phyloP scores from a whole-genome alignment of 2,329 filamentous ascomycete species.

The Colletotrichum shisoi region DNA sequence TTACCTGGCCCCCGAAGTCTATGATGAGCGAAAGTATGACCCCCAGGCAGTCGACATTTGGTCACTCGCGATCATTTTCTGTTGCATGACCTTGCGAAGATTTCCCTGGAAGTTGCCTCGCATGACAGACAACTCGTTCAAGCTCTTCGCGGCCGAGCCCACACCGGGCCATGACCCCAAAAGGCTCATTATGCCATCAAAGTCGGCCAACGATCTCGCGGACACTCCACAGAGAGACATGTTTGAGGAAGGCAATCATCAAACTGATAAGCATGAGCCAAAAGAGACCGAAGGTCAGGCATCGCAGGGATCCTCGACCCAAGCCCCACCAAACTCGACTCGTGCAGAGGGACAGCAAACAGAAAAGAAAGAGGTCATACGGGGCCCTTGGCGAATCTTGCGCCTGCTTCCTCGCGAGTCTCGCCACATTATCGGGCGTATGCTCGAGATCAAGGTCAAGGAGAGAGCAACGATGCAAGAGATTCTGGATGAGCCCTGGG shows the following conservation, averaged over 20 bases:
- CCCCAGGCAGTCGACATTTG: constrained; percentile 94
- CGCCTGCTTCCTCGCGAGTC: constrained; percentile 88
- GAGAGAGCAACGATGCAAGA: constrained; percentile 85
- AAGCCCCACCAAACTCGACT: not conserved
- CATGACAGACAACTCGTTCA: constrained; percentile 91
- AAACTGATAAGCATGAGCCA: constrained; percentile 40
- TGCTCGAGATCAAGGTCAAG: constrained; percentile 88
- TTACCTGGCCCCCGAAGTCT: constrained; percentile 95
- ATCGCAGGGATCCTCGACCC: constrained; percentile 40
- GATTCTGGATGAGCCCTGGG: constrained; percentile 87
- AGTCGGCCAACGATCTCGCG: constrained; percentile 56
- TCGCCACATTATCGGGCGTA: constrained; percentile 85
- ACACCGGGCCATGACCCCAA: constrained; percentile 74
- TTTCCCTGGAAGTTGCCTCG: constrained; percentile 98
- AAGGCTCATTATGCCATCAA: constrained; percentile 58
- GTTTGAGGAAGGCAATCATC: constrained; percentile 47
- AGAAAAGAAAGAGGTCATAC: constrained; percentile 79
- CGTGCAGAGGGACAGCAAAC: constrained; percentile 36
- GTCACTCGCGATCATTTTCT: constrained; percentile 98
- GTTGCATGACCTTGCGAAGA: constrained; percentile 93
- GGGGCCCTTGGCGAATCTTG: constrained; percentile 89
- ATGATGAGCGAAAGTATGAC: constrained; percentile 91
- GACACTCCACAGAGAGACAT: constrained; percentile 53
- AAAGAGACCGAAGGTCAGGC: constrained; percentile 25
- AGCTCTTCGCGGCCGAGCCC: constrained; percentile 86